Evolutionary conservation across 2,329 filamentous ascomycete species (phyloP), one percentile per base, ranked within the genome.

Genomic region (Cryphonectria naterciae): DNA sequence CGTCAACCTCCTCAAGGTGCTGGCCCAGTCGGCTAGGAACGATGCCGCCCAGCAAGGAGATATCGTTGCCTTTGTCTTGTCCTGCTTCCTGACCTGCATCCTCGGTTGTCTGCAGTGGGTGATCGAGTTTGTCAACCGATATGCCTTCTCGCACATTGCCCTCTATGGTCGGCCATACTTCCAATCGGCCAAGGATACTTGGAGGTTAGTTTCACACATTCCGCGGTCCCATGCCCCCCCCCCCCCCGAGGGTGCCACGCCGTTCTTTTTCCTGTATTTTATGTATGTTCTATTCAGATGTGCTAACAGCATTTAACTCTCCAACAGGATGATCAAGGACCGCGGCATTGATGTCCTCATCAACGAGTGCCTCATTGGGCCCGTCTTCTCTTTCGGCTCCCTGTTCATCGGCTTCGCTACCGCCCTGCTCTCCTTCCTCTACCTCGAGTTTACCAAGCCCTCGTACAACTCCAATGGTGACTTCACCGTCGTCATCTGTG

Each of bases 161-260:
- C 85, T 98, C 0, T 98, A 98, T 78, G 95, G 95, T 25, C 97
- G 97, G 80, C 83, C 92, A 0, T 98, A 98, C 78, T 87, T 98
- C 68, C 86, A 89, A 0, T 93, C 94, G 0, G 94, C 95, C 49
- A 97, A 97, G 82, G 93, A 93, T 75, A 97, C 94, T 0, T 97
- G 94, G 93, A 89, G 78, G 75, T 87, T 79, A 77, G 83, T 83
- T 83, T 35, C 13, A 32, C n/a, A 39, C 3, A 43, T 22, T 7
- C 19, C 4, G 2, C 2, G 1, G 7, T n/a, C 19, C 22, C 22
- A 46, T 22, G 17, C 43, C 0, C 17, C n/a, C 25, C 22, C 28
- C 15, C 32, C 37, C 61, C n/a, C n/a, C n/a, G n/a, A n/a, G n/a
- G n/a, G n/a, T n/a, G n/a, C n/a, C n/a, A n/a, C n/a, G n/a, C n/a